Percentiles rank a stretch among this genome's conserved stretches.
These are phyloP conservation scores for Dictyostelium discoideum DNA, from an alignment of 78 protist species.

Conservation along the genomic window DNA sequence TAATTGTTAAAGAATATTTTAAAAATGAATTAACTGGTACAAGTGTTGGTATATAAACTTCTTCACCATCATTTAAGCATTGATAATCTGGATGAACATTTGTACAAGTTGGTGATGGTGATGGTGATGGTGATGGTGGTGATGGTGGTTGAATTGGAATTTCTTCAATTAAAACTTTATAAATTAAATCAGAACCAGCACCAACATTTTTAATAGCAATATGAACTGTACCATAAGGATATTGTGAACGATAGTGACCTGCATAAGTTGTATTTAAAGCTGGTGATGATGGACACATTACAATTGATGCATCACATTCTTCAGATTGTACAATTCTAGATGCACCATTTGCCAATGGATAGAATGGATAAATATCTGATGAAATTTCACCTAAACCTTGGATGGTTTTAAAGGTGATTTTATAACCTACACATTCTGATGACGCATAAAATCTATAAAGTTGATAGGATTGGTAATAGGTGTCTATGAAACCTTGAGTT, in stretches of 20 bases:
- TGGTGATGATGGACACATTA: constrained; percentile 21
- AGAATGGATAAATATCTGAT: not conserved
- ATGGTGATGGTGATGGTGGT: too few relatives aligned
- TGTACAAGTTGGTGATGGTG: not conserved
- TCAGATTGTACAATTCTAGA: not conserved
- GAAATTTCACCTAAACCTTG: not conserved
- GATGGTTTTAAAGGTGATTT: not conserved
- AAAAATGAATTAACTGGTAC: not conserved
- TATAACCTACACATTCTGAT: constrained; percentile 12
- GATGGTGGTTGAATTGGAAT: not conserved
- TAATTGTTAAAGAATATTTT: constrained; percentile 9
- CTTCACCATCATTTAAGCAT: constrained; percentile 36
- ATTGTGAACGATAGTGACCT: not conserved
- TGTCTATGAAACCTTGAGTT: not conserved
- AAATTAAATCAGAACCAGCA: not conserved
- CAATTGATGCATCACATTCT: not conserved
- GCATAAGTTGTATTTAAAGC: not conserved
- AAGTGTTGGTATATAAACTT: not conserved
- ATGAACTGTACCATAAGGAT: constrained; percentile 50
- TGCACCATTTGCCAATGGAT: not conserved
- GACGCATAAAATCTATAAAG: constrained; percentile 35
- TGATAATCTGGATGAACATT: not conserved
- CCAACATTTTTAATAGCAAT: not conserved
- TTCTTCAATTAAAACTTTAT: constrained; percentile 32
- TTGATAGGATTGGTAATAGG: not conserved